phyloP scores from a whole-genome alignment of 2,329 filamentous ascomycete species.

The Aspergillus ochraceus region DNA sequence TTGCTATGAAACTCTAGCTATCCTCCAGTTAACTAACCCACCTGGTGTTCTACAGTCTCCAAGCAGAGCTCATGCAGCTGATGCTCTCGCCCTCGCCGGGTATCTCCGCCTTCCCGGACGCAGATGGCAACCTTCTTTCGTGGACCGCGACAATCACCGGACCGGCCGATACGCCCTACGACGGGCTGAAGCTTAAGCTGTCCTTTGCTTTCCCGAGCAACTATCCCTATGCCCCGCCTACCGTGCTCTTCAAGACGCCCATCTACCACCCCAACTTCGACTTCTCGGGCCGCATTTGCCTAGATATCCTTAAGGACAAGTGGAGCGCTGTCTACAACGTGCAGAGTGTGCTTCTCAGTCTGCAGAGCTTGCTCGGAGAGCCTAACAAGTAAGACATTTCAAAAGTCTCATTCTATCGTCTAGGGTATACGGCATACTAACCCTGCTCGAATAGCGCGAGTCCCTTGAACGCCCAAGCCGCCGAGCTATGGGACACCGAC shows the following conservation, averaged over 20 bases:
- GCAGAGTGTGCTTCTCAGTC: constrained; percentile 84
- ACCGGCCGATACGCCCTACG: constrained; percentile 88
- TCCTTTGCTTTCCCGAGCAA: constrained; percentile 86
- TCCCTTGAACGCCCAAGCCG: constrained; percentile 92
- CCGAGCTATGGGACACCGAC: constrained; percentile 92
- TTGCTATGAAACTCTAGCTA: too few relatives aligned
- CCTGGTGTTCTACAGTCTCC: constrained; percentile 61
- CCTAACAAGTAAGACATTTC: constrained; percentile 81
- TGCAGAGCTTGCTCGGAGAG: constrained; percentile 93
- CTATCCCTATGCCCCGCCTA: constrained; percentile 89
- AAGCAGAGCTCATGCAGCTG: constrained; percentile 96
- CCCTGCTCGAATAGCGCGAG: constrained; percentile 64
- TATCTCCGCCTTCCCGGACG: constrained; percentile 90
- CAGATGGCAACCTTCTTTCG: constrained; percentile 82
- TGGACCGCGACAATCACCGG: constrained; percentile 96
- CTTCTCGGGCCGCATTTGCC: constrained; percentile 92
- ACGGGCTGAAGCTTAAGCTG: constrained; percentile 85
- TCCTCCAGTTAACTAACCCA: not conserved
- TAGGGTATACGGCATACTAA: constrained; percentile 5
- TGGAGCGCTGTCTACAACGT: constrained; percentile 99
- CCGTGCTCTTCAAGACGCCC: constrained; percentile 94
- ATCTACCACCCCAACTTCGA: constrained; percentile 99
- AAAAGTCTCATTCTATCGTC: not conserved
- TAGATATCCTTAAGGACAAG: constrained; percentile 98
- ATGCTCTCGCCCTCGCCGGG: constrained; percentile 95